Evolutionary conservation across 2,329 filamentous ascomycete genomes (phyloP), one percentile per base, ranked within the genome.

Genomic region (Bipolaris sorokiniana): DNA sequence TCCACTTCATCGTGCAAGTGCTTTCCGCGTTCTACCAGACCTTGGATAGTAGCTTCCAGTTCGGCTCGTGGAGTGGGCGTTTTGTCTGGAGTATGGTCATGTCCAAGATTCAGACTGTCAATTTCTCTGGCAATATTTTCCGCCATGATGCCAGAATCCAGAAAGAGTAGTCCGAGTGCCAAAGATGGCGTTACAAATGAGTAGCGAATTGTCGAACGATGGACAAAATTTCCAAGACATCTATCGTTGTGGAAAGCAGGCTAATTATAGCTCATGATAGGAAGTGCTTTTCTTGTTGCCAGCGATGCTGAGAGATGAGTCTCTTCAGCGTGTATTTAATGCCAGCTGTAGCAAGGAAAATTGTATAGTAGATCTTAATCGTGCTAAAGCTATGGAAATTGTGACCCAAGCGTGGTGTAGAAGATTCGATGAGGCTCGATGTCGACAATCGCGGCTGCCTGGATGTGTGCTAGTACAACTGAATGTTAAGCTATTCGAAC

Each of bases 1-100:
- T 80, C 76, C 2, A 82, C 72, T 54, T 82, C 80, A 15, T 70
- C 58, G 7, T 78, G 67, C 1, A 82, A 61, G 1, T 54, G 61
- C 45, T 75, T 70, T 44, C 78, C 78, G 51, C 79, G 71, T 6
- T 64, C 45, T n/a, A 78, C 70, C 0, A 81, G 70, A 28, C 70
- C 67, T 9, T 70, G 58, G 1, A 74, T 64, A 3, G 67, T 71
- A 2, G 52, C 48, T 52, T 72, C 52, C 5, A 73, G 62, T 10
- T 72, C 65, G 11, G 54, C 44, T 22, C 44, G 52, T 23, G 55
- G 54, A 26, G 42, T 51, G 1, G 53, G 50, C 13, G 41, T 56
- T 16, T 55, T 61, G 18, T 56, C 23, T 3, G 48, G 54, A 15
- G 33, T 31, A 7, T 51, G 15, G 47, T 62, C 55, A 16, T 51